Percentiles rank a stretch among this genome's conserved stretches.
These are phyloP conservation scores for Fusarium bulbicola DNA, from an alignment of 2,329 filamentous ascomycete species.

Conservation along the genomic window DNA sequence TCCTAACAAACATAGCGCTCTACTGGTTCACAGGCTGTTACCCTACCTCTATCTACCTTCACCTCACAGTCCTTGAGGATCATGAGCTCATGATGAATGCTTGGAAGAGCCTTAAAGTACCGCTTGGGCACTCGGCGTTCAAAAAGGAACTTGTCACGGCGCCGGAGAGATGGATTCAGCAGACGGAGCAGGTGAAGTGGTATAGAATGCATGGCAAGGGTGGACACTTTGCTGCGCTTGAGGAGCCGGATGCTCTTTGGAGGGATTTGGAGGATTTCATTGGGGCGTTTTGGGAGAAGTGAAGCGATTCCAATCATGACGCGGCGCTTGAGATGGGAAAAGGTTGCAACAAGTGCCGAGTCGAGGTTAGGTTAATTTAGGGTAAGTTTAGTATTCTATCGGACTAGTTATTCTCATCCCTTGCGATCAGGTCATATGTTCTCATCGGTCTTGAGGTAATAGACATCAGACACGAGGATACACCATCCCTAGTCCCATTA, in stretches of 20 bases:
- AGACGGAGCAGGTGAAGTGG: constrained; percentile 16
- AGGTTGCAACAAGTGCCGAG: background rate
- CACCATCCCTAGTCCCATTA: background rate
- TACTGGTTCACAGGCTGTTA: constrained; percentile 19
- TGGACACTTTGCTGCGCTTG: constrained; percentile 31
- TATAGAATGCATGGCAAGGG: constrained; percentile 19
- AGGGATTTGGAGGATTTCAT: constrained; percentile 26
- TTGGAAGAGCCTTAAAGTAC: background rate
- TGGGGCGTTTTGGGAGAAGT: background rate
- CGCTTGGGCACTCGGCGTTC: constrained; percentile 11
- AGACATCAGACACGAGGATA: background rate
- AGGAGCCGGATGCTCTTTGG: constrained; percentile 21
- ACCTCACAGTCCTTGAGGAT: background rate
- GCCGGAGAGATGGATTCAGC: constrained; percentile 11
- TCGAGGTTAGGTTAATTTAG: rapidly evolving
- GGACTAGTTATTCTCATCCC: too few relatives aligned
- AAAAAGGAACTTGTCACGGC: constrained; percentile 3
- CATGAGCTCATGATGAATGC: background rate
- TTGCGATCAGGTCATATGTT: background rate
- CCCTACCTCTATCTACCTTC: constrained; percentile 13
- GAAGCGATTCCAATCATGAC: background rate
- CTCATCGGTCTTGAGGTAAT: rapidly evolving
- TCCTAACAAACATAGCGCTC: constrained; percentile 8
- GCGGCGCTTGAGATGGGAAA: background rate
- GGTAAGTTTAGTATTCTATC: too few relatives aligned